Evolutionary conservation across 2,329 filamentous ascomycete species (phyloP).

Genomic region (Penicillium expansum): DNA sequence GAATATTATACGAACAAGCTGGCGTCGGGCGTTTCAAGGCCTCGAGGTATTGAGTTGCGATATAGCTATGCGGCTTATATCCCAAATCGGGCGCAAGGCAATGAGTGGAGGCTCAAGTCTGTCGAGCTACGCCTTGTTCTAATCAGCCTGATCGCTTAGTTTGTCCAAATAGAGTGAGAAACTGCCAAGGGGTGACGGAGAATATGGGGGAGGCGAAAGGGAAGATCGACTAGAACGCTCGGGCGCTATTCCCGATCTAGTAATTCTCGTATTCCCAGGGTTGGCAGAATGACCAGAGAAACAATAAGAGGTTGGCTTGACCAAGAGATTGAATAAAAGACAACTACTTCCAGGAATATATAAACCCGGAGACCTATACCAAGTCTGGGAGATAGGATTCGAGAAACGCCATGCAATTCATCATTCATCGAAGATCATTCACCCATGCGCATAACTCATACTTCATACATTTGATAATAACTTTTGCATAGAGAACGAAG

Average conservation of each 20-base stretch:
- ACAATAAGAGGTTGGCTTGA: neutral
- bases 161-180: neutral
- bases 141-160: neutral
- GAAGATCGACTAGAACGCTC: neutral
- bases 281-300: neutral
- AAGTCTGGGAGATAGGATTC: neutral
- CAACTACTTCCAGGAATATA: neutral
- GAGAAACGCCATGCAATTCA: constrained; percentile 11
- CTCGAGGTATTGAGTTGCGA: neutral
- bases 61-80: neutral
- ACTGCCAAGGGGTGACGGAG: too few relatives aligned
- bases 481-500: neutral
- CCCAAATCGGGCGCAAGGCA: neutral
- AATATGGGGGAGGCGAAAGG: too few relatives aligned
- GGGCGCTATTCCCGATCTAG: constrained; percentile 19
- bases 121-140: constrained; percentile 1
- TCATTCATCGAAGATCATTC: constrained; percentile 16
- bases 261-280: constrained; percentile 20
- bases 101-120: neutral
- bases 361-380: neutral
- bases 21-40: neutral
- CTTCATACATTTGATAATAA: constrained; percentile 25
- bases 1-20: neutral
- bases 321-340: neutral
- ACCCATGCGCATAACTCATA: constrained; percentile 18